Evolutionary conservation across 139 green algal species (phyloP), one percentile per base, ranked within the genome.

Genomic region (Chlorella sorokiniana): DNA sequence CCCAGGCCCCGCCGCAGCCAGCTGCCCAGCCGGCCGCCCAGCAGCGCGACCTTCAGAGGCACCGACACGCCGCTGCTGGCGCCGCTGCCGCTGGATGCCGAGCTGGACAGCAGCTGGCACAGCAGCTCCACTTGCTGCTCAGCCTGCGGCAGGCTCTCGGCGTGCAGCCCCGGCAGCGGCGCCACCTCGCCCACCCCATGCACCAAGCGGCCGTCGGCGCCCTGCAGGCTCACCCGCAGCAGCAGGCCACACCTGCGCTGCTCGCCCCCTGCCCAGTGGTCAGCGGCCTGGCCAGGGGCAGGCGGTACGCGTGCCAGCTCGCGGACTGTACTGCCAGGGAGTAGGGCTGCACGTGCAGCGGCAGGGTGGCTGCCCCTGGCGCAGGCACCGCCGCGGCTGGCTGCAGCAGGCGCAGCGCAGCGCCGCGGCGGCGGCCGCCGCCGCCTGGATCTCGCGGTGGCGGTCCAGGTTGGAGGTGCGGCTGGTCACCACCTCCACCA

Each of bases 101-200:
- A 59, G 16, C 88, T 96, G 90, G 33, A n/a, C 38, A 94, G 74
- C 61, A 85, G 65, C 16, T 69, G 18, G 31, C 81, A 85, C 51
- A 93, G 74, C 76, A 89, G 59, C 10, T 67, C 68, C 48, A 97
- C 61, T 88, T 98, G 91, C 78, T 83, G 74, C 76, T 90, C 85
- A 11, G 89, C 91, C 7, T 93, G 75, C 10, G 88, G 37, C 59
- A 95, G 45, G 1, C 38, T 84, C 88, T 99, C 95, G 3, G 7
- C 31, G 79, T 98, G 94, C 68, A 99, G 86, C 0, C 95, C 95
- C 31, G 91, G 91, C 72, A 99, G 87, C 3, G 96, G 95, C 0
- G 95, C 89, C 23, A 93, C 85, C 81, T 98, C 95, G 2, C 94
- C 94, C 56, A 91, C 35, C 16, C 89, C 93, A n/a, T 54, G 35